Evolutionary conservation across 768 basidiomycete species (phyloP), one percentile per base, ranked within the genome.

Genomic region (Tulasnella sp.): DNA sequence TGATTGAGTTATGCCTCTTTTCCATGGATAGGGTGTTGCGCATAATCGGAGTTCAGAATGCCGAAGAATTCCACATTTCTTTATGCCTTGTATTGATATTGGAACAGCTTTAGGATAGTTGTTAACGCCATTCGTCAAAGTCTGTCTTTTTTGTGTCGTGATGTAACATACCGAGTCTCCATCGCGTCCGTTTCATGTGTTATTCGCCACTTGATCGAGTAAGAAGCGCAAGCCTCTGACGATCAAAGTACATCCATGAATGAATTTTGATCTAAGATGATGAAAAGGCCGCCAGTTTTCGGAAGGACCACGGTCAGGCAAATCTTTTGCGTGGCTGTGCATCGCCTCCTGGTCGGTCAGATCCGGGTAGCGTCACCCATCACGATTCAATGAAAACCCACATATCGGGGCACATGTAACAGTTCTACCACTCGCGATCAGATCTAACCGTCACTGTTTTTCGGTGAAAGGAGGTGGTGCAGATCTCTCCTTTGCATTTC

Each of bases 331-430:
- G 62, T 27, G 62, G 62, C 62, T 14, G 62, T 68, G 62, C 62
- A 68, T 68, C 27, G 7, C 62, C 62, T 18, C 2, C 34, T 12
- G 34, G 62, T 68, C 62, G 62, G 62, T 21, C 62, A 68, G 62
- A 68, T 68, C 58, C 62, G 62, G n/a, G 62, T 68, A 34, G 62
- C 62, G 31, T 68, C 62, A 16, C 62, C n/a, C 62, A 68, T 68
- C 62, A 68, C 62, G 62, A 68, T 68, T 68, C 62, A 34, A 68
- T 68, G 62, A 68, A 34, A 44, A 34, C 62, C 62, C 9, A 68
- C 27, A 31, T 21, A 31, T 27, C 62, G 62, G 62, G 62, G 12
- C 62, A 68, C 27, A 34, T 68, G 27, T 12, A 68, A 68, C 62
- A 68, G 34, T 68, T 68, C 62, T 31, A 68, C n/a, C 62, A 68